phyloP scores from a whole-genome alignment of 352 stramenopile species.

The Peronosclerospora sorghi region DNA sequence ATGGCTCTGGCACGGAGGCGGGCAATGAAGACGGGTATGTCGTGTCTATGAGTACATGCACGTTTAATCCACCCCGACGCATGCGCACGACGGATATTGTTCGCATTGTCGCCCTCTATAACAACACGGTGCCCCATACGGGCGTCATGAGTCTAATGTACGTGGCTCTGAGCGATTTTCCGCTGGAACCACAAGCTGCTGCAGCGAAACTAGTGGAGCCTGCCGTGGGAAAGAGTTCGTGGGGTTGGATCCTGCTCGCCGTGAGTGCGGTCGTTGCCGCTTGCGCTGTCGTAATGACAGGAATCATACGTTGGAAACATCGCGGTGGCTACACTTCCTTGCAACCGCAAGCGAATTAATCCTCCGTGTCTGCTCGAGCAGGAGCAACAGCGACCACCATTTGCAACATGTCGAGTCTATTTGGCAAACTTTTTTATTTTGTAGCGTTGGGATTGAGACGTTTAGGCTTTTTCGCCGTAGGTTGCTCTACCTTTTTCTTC shows the following conservation, averaged over 20 bases:
- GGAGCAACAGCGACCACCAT: background rate
- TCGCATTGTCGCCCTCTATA: slow-evolving; percentile 67
- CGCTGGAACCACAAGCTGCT: slow-evolving; percentile 8
- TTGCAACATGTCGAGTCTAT: slow-evolving; percentile 6
- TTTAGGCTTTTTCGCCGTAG: slow-evolving; percentile 60
- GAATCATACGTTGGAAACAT: slow-evolving; percentile 35
- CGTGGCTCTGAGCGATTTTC: slow-evolving; percentile 55
- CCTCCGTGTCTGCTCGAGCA: background rate
- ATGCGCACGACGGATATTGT: slow-evolving; percentile 61
- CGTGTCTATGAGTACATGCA: slow-evolving; percentile 60
- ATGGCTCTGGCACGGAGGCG: slow-evolving; percentile 43
- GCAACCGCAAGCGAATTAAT: slow-evolving; percentile 7
- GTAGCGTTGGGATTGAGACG: slow-evolving; percentile 54
- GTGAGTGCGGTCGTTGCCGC: slow-evolving; percentile 17
- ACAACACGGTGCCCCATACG: slow-evolving; percentile 68
- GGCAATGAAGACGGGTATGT: slow-evolving; percentile 68
- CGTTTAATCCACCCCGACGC: slow-evolving; percentile 57
- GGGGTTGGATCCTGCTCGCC: slow-evolving; percentile 9
- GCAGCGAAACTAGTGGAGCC: slow-evolving; percentile 4
- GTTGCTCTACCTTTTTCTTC: slow-evolving; percentile 15
- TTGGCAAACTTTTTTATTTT: slow-evolving; percentile 23
- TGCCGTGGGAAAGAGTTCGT: background rate
- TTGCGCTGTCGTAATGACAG: slow-evolving; percentile 11
- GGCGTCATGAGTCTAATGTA: slow-evolving; percentile 77
- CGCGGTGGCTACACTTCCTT: slow-evolving; percentile 44